Conservation (phyloP, 768 basidiomycete species). For the Russula emetica region DNA sequence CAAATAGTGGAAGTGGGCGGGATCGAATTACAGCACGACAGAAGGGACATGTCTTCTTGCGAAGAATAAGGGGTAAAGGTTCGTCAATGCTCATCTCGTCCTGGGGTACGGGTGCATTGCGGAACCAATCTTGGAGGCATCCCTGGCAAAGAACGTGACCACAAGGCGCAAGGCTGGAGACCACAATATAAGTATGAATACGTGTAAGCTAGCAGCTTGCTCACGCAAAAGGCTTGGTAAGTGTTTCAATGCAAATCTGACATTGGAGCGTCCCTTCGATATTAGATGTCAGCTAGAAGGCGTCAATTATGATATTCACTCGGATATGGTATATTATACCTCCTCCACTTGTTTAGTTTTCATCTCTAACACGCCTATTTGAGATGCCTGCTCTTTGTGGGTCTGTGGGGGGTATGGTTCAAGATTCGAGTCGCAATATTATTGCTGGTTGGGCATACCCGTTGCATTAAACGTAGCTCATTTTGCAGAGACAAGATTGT, state of each 20-base stretch:
- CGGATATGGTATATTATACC: conserved; percentile 36
- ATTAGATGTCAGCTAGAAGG: conserved; percentile 45
- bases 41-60: conserved; percentile 68
- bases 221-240: conserved; percentile 63
- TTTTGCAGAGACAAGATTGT: conserved; percentile 50
- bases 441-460: conserved; percentile 34
- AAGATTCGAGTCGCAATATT: neutral
- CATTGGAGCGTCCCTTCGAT: conserved; percentile 63
- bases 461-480: conserved; percentile 38
- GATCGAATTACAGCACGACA: conserved; percentile 55
- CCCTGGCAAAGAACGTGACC: conserved; percentile 71
- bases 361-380: conserved; percentile 42
- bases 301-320: neutral
- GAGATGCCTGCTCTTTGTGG: conserved; percentile 44
- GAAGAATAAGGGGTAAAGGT: conserved; percentile 47
- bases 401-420: conserved; percentile 33
- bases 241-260: conserved; percentile 72
- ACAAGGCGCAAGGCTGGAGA: conserved; percentile 60
- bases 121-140: conserved; percentile 78
- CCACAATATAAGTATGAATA: conserved; percentile 19
- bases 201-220: conserved; percentile 31
- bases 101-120: conserved; percentile 52
- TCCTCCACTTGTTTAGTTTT: conserved; percentile 55
- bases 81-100: conserved; percentile 45
- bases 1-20: conserved; percentile 64